These are phyloP conservation scores for Dactylella cylindrospora DNA, from an alignment of 2,329 filamentous ascomycete species.

Conservation along the genomic window DNA sequence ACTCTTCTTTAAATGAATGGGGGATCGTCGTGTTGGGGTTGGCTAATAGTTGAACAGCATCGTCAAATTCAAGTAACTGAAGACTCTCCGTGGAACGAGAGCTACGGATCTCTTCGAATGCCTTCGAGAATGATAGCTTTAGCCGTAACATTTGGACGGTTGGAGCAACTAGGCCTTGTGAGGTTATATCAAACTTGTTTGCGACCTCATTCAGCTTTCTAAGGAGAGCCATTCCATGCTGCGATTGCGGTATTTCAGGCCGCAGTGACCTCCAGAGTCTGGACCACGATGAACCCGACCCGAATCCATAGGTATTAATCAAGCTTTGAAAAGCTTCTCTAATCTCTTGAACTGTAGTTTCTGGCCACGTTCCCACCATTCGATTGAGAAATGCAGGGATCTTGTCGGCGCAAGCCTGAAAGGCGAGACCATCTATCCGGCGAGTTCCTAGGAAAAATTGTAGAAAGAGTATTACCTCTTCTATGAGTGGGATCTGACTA, in stretches of 20 bases:
- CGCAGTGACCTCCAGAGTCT: slow-evolving; percentile 30
- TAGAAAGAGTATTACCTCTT: slow-evolving; percentile 22
- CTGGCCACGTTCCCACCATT: slow-evolving; percentile 8
- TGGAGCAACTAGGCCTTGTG: slow-evolving; percentile 10
- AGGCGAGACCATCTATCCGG: slow-evolving; percentile 20
- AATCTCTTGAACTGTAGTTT: slow-evolving; percentile 9
- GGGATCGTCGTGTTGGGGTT: background rate
- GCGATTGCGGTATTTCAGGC: slow-evolving; percentile 23
- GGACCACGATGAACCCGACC: slow-evolving; percentile 38
- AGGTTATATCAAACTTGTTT: slow-evolving; percentile 23
- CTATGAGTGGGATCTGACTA: slow-evolving; percentile 13
- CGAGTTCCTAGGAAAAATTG: slow-evolving; percentile 10
- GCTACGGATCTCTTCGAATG: slow-evolving; percentile 17
- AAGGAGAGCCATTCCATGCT: slow-evolving; percentile 20
- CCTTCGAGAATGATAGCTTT: slow-evolving; percentile 21
- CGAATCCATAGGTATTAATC: slow-evolving; percentile 25
- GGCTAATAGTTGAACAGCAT: slow-evolving; percentile 11
- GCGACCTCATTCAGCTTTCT: slow-evolving; percentile 18
- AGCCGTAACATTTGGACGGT: slow-evolving; percentile 23
- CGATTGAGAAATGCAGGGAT: slow-evolving; percentile 12
- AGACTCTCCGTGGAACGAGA: slow-evolving; percentile 4
- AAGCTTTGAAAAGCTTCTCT: slow-evolving; percentile 13
- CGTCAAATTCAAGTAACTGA: slow-evolving; percentile 22
- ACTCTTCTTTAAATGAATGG: slow-evolving; percentile 20
- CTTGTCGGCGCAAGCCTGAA: slow-evolving; percentile 40